Base-by-base conservation (phyloP, 352 stramenopile genomes). In the Globisporangium rhizosaccharum region DNA sequence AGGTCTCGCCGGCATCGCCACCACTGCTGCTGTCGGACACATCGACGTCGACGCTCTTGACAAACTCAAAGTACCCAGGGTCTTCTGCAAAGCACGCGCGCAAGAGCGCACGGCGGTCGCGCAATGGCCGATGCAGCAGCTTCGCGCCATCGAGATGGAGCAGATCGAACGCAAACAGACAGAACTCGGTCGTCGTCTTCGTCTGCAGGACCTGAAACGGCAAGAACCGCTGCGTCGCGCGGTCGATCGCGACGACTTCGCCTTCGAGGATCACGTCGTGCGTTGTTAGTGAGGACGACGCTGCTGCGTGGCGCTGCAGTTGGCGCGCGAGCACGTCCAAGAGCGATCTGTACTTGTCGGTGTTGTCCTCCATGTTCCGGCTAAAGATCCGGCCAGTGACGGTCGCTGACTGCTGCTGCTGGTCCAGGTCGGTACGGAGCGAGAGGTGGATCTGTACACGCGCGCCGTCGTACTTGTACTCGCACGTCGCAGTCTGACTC, bases 401-500 rank as follows among this genome's bases (percentile, higher is more conserved):
- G 3, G 30, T 17, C 4, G 23, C 26, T 0, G 37, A 14, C 0
- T 48, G 25, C 3, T 10, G 28, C 20, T 17, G 28, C 11, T 56
- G 39, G 18, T 17, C 23, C 23, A 26, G 36, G n/a, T 47, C 20
- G 17, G 51, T 12, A 26, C 41, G 26, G n/a, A 72, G 12, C 12
- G 66, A 62, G 42, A 87, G 57, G 57, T 94, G 84, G 15, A 92
- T 67, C 51, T 94, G 84, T 18, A 94, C 79, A 18, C 84, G 80
- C 2, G 82, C 84, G 23, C 84, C 84, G 63, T 94, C 84, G 59
- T 94, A 94, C 61, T 94, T 94, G 76, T 75, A 92, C 53, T 94
- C 84, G 51, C 81, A 90, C 6, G 82, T 84, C 14, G 78, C 82
- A 18, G 61, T 66, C 45, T 55, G 56, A 26, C 53, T 53, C 8